Evolutionary conservation across 306 rosid genomes (phyloP).

Genomic region (Ziziphus jujuba): DNA sequence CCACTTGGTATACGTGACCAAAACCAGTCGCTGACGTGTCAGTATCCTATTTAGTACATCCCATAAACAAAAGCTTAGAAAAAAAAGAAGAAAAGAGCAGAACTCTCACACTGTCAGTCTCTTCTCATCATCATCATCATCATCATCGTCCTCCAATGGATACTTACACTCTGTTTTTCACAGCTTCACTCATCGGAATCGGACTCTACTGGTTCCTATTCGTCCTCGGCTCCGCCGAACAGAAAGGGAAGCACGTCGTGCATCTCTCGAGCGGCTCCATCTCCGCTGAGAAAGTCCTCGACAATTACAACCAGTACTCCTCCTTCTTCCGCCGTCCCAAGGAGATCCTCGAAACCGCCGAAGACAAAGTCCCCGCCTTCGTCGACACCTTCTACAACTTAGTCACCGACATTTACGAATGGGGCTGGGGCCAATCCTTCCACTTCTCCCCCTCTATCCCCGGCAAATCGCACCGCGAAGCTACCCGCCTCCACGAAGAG

Average conservation of each 20-base stretch:
- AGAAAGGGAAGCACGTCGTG: neutral
- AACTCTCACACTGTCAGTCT: no score
- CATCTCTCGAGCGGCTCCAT: neutral
- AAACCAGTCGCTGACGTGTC: no score
- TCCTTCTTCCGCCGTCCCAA: neutral
- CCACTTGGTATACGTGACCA: no score
- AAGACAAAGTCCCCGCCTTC: neutral
- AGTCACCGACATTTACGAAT: neutral
- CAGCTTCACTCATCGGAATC: neutral
- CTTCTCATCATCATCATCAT: no score
- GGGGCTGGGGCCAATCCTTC: conserved; percentile 2
- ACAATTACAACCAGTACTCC: neutral
- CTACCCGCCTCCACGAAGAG: neutral
- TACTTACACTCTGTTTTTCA: neutral
- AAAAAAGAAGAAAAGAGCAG: no score
- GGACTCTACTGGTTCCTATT: conserved; percentile 1
- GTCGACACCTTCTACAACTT: neutral
- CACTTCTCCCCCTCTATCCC: neutral
- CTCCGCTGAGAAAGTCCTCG: neutral
- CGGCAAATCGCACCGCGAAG: neutral
- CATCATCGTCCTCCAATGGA: neutral
- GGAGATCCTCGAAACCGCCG: neutral
- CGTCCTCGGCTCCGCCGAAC: neutral
- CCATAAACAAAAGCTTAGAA: no score
- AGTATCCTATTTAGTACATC: no score